Evolutionary conservation across 495 filamentous ascomycete genomes (phyloP).

Genomic region (Aspergillus olivimuriae): DNA sequence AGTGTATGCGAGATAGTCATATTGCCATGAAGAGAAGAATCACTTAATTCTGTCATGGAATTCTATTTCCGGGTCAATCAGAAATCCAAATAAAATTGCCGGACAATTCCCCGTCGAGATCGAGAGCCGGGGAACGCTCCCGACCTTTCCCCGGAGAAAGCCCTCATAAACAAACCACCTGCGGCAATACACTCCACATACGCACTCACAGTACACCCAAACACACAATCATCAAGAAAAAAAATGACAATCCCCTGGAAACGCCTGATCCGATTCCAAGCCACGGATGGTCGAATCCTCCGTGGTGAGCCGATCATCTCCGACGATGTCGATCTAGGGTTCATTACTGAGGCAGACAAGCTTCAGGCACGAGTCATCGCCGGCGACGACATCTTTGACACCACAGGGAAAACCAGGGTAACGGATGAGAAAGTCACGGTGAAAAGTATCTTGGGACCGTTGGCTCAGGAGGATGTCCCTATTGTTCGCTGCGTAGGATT

Average conservation of each 20-base stretch:
- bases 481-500: constrained; percentile 33
- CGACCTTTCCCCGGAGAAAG: neutral
- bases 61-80: too few species aligned
- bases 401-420: constrained; percentile 22
- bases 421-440: constrained; percentile 28
- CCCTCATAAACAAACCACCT: neutral
- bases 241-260: constrained; percentile 21
- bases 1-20: too few species aligned
- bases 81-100: too few species aligned
- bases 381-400: constrained; percentile 33
- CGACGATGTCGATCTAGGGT: constrained; percentile 31
- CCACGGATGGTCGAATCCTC: constrained; percentile 33
- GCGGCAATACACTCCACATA: neutral
- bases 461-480: constrained; percentile 25
- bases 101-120: neutral
- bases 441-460: constrained; percentile 25
- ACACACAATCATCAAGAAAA: neutral
- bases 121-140: neutral
- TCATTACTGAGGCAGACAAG: constrained; percentile 23
- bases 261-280: constrained; percentile 42
- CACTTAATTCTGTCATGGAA: too few species aligned
- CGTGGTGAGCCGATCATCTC: constrained; percentile 42
- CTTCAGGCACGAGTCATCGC: constrained; percentile 31
- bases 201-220: neutral
- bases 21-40: too few species aligned